Evolutionary conservation across 164 flowering plant genomes (phyloP).

Genomic region (Hamamelis virginiana): DNA sequence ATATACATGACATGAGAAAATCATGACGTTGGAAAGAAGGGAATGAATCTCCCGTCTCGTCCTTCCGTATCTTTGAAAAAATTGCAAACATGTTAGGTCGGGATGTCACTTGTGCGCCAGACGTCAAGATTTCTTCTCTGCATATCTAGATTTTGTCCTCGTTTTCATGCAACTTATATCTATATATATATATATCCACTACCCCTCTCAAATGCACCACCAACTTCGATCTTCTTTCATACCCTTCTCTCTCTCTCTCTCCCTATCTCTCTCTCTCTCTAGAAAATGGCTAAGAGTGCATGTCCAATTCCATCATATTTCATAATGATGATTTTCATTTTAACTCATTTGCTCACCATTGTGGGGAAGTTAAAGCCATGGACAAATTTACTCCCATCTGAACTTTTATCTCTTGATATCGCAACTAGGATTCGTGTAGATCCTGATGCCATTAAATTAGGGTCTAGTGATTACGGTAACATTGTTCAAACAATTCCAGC

Average conservation of each 20-base stretch:
- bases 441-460: constrained; percentile 23
- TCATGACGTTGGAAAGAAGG: constrained; percentile 1
- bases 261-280: neutral
- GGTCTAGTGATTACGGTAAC: constrained; percentile 69
- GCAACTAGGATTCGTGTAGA: constrained; percentile 34
- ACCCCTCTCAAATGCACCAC: neutral
- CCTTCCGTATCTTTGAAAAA: constrained; percentile 41
- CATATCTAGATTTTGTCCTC: constrained; percentile 25
- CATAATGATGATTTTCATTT: constrained; percentile 16
- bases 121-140: constrained; percentile 20
- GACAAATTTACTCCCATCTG: constrained; percentile 23
- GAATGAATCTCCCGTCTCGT: constrained; percentile 13
- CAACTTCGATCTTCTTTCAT: neutral
- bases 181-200: constrained; percentile 5
- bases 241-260: constrained; percentile 5
- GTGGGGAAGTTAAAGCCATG: constrained; percentile 28
- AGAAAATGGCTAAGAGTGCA: constrained; percentile 24
- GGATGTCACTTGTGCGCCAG: constrained; percentile 7
- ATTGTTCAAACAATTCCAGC: constrained; percentile 36
- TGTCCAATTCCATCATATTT: constrained; percentile 15
- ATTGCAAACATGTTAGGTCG: neutral
- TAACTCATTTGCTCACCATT: constrained; percentile 30
- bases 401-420: constrained; percentile 31
- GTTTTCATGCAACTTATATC: constrained; percentile 23
- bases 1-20: constrained; percentile 6